phyloP scores from a whole-genome alignment of 371 early-diverging fungal genomes.

The Lichtheimia ramosa region DNA sequence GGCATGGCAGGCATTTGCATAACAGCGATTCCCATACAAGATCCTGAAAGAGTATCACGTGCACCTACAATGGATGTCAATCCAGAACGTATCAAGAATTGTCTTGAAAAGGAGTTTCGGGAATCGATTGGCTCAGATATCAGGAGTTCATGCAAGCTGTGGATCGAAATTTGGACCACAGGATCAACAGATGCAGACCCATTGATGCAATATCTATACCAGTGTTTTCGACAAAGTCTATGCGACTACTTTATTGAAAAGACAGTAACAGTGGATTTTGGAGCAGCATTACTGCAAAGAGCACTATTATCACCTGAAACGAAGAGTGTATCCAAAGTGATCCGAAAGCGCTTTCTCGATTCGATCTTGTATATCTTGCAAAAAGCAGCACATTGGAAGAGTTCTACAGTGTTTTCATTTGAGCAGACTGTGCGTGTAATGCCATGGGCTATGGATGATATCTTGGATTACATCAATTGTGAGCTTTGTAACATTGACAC shows the following conservation, averaged over 20 bases:
- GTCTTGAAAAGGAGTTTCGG: slow-evolving; percentile 35
- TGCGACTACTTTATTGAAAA: slow-evolving; percentile 78
- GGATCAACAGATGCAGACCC: slow-evolving; percentile 60
- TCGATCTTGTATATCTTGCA: slow-evolving; percentile 50
- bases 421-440: slow-evolving; percentile 22
- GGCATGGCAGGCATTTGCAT: slow-evolving; percentile 75
- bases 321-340: slow-evolving; percentile 6
- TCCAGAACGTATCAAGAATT: slow-evolving; percentile 24
- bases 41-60: slow-evolving; percentile 1
- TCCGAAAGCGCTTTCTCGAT: slow-evolving; percentile 59
- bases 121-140: slow-evolving; percentile 17
- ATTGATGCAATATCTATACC: slow-evolving; percentile 54
- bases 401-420: slow-evolving; percentile 62
- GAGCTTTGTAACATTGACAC: slow-evolving; percentile 38
- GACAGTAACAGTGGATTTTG: slow-evolving; percentile 49
- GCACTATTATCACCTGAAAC: slow-evolving; percentile 19
- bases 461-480: slow-evolving; percentile 32
- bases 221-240: slow-evolving; percentile 62
- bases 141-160: slow-evolving; percentile 37
- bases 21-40: slow-evolving; percentile 41
- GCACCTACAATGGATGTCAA: slow-evolving; percentile 24
- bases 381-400: slow-evolving; percentile 53
- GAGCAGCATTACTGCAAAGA: slow-evolving; percentile 16
- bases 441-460: slow-evolving; percentile 51
- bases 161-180: slow-evolving; percentile 73